These are phyloP conservation scores for Crithidia fasciculata DNA, from an alignment of 208 protist genomes.

Conservation along the genomic window DNA sequence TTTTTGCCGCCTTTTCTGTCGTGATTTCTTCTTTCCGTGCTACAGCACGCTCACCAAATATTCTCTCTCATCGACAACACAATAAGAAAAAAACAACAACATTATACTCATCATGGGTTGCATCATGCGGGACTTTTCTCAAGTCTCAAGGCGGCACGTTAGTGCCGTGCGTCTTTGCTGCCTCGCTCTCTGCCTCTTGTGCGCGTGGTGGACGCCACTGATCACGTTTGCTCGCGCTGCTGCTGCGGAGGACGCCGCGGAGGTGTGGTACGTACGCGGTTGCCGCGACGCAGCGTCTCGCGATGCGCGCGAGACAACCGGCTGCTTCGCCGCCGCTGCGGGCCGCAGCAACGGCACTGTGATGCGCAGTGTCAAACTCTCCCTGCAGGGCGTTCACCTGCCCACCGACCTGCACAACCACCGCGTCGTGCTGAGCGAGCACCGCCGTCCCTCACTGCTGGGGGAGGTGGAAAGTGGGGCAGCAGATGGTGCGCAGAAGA, in stretches of 20 bases:
- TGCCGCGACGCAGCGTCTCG: constrained; percentile 38
- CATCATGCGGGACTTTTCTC: neutral
- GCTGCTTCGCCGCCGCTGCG: constrained; percentile 49
- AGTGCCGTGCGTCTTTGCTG: neutral
- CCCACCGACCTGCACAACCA: constrained; percentile 33
- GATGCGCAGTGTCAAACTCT: constrained; percentile 28
- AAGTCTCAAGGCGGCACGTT: neutral
- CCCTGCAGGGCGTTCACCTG: constrained; percentile 61
- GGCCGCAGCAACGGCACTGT: neutral
- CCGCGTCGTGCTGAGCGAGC: constrained; percentile 31
- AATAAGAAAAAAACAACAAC: neutral
- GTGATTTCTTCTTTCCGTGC: neutral
- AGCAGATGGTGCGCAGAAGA: neutral
- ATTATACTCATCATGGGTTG: neutral
- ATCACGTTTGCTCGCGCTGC: neutral
- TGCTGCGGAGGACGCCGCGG: constrained; percentile 10
- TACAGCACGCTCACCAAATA: neutral
- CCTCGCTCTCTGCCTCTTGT: neutral
- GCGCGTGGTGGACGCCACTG: neutral
- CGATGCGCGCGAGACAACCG: constrained; percentile 40
- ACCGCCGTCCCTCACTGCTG: constrained; percentile 24
- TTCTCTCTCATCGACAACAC: neutral
- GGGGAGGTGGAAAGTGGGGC: constrained; percentile 13
- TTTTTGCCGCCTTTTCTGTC: neutral
- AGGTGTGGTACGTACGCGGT: constrained; percentile 64